Base-by-base conservation (phyloP, 2,329 filamentous ascomycete species). In the Hypocreales sp. region DNA sequence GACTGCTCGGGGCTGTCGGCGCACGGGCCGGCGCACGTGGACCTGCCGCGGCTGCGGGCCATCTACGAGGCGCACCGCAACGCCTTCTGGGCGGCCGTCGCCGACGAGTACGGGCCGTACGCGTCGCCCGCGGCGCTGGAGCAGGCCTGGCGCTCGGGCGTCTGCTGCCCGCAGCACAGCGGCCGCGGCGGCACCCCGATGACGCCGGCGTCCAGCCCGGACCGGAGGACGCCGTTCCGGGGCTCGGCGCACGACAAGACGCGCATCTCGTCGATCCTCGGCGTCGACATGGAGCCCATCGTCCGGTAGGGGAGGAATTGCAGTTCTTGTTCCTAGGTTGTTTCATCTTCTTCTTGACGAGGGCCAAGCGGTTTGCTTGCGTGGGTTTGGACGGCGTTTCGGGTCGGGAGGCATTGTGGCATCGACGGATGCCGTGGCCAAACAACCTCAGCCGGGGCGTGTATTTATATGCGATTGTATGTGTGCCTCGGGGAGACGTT, bases 71-170 rank as follows among this genome's bases (percentile, higher is more conserved):
- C 67, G 7, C 78, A 82, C 51, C 71, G 77, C 23, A 60, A 64
- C 27, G 66, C 68, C 7, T 86, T 87, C 55, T 87, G 80, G 79
- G 60, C 67, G 19, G 62, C 67, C 25, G 66, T 87, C 20, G 78
- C 79, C 17, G 58, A 67, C 15, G 77, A 83, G 41, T 86, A 86
- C 42, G 78, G 78, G 28, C 50, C 57, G 10, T 67, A 71, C 19
- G 61, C 63, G 2, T 73, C 68, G 26, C 68, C 77, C 2, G 59
- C 63, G 10, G 59, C 71, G 19, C 60, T 83, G 13, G 78, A 82
- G 53, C 72, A 76, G 45, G 71, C 74, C n/a, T 83, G 77, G 72
- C 64, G 60, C 45, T 55, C 56, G 8, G 61, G 56, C 21, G 42
- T 48, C 16, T 53, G 56, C 40, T 53, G 54, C 52, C 46, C 51